Conservation (phyloP, 73 alveolate species). For the Paramecium pentaurelia region DNA sequence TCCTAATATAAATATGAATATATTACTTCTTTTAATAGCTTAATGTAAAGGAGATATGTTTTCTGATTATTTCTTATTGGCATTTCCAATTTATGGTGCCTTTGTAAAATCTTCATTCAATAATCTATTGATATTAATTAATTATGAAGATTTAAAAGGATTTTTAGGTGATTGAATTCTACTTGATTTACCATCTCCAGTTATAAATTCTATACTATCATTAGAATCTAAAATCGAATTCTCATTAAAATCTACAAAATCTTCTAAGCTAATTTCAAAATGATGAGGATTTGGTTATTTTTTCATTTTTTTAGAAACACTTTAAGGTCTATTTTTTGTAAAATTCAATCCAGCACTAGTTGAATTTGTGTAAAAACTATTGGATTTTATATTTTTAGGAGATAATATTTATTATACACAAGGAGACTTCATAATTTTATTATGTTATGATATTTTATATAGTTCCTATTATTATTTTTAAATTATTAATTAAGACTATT, state of each 20-base stretch:
- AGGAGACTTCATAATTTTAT: not conserved
- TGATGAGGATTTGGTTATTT: not conserved
- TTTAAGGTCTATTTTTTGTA: conserved; percentile 11
- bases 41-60: not conserved
- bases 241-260: conserved; percentile 35
- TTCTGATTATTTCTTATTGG: not conserved
- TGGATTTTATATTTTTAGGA: not conserved
- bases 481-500: not conserved
- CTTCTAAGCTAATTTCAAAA: conserved; percentile 21
- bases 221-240: conserved; percentile 5
- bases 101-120: not conserved
- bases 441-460: not conserved
- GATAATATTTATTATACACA: not conserved
- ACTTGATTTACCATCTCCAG: not conserved
- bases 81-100: not conserved
- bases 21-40: conserved; percentile 32
- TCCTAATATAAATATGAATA: not conserved
- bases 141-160: not conserved
- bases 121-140: not conserved
- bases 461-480: not conserved
- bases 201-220: conserved; percentile 2
- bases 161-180: not conserved
- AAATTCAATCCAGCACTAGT: conserved; percentile 5
- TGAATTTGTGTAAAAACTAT: conserved; percentile 23
- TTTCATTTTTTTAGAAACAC: not conserved